Base-by-base conservation (phyloP, 768 basidiomycete species). In the Lactarius hatsudake region DNA sequence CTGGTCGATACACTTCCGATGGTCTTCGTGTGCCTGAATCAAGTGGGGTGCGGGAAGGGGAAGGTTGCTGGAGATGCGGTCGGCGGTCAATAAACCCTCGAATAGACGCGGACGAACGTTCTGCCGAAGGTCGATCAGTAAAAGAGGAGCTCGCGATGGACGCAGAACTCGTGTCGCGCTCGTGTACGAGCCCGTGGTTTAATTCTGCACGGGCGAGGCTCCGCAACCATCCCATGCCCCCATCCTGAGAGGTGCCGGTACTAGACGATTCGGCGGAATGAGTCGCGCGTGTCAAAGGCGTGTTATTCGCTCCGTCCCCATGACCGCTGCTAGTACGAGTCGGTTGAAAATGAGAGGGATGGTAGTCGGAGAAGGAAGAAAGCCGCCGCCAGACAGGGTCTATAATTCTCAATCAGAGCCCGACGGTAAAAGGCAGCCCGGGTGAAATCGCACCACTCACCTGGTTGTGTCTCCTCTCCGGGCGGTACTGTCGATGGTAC, bases 201-300 rank as follows among this genome's bases (percentile, higher is more conserved):
- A 38, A 42, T 45, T 69, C 69, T 42, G 57, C 53, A 42, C 58
- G 69, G 34, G 64, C 63, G 54, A 65, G 18, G 38, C 36, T 59
- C 42, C 69, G 66, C 42, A 63, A 53, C 67, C 67, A 65, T 28
- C 61, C 69, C 34, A 61, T 42, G 10, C 40, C 40, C 1, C 32
- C 61, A 1, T 71, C 69, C 28, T 53, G 26, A 20, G 53, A 30
- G 4, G 45, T 38, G 45, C 40, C 40, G 45, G 42, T 23, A 18
- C 28, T 28, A 32, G 62, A 56, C 18, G 53, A 63, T 34, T 68
- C 67, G 28, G 53, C 20, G 36, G 53, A 26, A 54, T 45, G 62
- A 60, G 59, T 20, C 28, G 57, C 38, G 34, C 59, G 67, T 56
- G 63, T 45, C 20, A n/a, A 45, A 17, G 62, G 59, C n/a, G 20